A percentile compares a stretch with the other conserved stretches of the same genome.
phyloP scores from a whole-genome alignment of 345 rosid species.

The Nasturtium officinale region DNA sequence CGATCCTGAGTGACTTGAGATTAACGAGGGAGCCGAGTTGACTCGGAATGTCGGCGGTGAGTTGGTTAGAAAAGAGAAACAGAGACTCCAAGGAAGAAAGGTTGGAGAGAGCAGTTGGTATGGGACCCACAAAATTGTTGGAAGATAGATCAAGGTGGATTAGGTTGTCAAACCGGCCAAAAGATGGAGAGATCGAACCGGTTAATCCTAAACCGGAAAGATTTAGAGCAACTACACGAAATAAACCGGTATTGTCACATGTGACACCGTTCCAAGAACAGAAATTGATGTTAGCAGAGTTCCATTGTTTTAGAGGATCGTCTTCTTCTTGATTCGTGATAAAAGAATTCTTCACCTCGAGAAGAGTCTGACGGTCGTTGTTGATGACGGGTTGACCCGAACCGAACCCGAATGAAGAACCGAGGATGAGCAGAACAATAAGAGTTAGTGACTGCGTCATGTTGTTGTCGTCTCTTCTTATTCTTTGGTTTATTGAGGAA shows the following conservation, averaged over 20 bases:
- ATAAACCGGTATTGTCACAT: conserved; percentile 50
- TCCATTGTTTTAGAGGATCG: conserved; percentile 61
- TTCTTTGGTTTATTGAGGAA: not conserved
- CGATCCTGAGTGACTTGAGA: conserved; percentile 68
- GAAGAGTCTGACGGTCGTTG: conserved; percentile 52
- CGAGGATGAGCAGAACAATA: conserved; percentile 38
- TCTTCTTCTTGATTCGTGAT: conserved; percentile 39
- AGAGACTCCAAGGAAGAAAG: conserved; percentile 81
- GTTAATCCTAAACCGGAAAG: conserved; percentile 62
- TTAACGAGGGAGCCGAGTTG: conserved; percentile 63
- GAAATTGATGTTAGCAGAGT: conserved; percentile 48
- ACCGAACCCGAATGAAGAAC: conserved; percentile 32
- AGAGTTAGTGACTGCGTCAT: conserved; percentile 19
- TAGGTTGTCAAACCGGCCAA: conserved; percentile 68
- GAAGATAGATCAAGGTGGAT: conserved; percentile 93
- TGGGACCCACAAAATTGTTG: conserved; percentile 77
- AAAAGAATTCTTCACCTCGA: conserved; percentile 62
- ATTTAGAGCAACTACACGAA: conserved; percentile 58
- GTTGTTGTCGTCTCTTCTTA: conserved; percentile 3
- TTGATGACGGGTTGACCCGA: conserved; percentile 32
- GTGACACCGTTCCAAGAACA: conserved; percentile 79
- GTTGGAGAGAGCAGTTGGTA: conserved; percentile 81
- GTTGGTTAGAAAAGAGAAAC: conserved; percentile 81
- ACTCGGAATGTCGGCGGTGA: conserved; percentile 73
- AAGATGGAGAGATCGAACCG: conserved; percentile 69